Conservation (phyloP, 352 stramenopile species). For the Phytophthora nicotianae region DNA sequence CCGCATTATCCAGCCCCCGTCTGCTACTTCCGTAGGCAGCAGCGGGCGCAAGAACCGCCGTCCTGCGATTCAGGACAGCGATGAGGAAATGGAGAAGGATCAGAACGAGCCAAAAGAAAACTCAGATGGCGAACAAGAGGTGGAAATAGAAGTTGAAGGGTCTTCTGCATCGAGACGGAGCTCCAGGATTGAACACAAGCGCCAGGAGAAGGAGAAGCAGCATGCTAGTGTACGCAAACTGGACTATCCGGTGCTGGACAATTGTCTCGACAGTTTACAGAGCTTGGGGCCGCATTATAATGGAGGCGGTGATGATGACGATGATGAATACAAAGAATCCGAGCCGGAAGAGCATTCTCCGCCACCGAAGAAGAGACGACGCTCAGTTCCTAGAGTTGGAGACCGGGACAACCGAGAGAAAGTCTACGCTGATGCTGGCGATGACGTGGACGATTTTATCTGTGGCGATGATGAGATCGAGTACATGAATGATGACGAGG, state of each 20-base stretch:
- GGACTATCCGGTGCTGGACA: slow-evolving; percentile 67
- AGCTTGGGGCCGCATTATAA: slow-evolving; percentile 28
- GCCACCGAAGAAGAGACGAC: slow-evolving; percentile 23
- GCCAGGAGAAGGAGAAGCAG: slow-evolving; percentile 50
- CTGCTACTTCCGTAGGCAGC: slow-evolving; percentile 32
- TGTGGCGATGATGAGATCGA: slow-evolving; percentile 80
- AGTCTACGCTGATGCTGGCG: slow-evolving; percentile 54
- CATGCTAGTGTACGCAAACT: slow-evolving; percentile 50
- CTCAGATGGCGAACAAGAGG: slow-evolving; percentile 3
- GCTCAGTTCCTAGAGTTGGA: slow-evolving; percentile 23
- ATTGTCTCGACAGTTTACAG: slow-evolving; percentile 60
- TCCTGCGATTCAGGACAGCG: slow-evolving; percentile 57
- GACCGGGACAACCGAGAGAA: slow-evolving; percentile 38
- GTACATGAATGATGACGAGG: slow-evolving; percentile 89
- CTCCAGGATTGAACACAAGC: slow-evolving; percentile 66
- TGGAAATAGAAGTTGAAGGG: slow-evolving; percentile 2
- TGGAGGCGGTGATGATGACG: slow-evolving; percentile 18
- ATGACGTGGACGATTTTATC: slow-evolving; percentile 85
- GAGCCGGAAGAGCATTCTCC: slow-evolving; percentile 29
- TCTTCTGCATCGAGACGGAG: slow-evolving; percentile 55
- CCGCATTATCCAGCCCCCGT: slow-evolving; percentile 51
- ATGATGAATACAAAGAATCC: slow-evolving; percentile 41
- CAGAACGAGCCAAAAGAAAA: slow-evolving; percentile 5
- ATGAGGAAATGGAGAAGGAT: slow-evolving; percentile 51
- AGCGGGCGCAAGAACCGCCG: slow-evolving; percentile 32